These are phyloP conservation scores for Coemansia interrupta DNA, from an alignment of 192 early-diverging fungal genomes.

Conservation along the genomic window DNA sequence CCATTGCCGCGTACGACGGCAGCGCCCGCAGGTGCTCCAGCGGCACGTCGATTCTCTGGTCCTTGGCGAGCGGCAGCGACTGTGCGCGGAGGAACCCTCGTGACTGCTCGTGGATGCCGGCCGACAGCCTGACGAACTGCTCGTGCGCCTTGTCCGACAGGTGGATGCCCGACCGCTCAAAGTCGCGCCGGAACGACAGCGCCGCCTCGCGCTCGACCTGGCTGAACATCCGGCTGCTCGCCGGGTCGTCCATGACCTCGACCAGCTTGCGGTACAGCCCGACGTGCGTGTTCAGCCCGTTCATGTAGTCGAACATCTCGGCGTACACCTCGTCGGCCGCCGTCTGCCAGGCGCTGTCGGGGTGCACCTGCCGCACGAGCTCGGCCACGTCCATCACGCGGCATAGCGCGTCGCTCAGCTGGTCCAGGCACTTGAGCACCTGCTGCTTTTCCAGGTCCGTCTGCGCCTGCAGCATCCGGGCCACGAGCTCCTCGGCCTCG, in stretches of 20 bases:
- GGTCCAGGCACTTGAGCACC: conserved; percentile 85
- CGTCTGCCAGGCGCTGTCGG: conserved; percentile 63
- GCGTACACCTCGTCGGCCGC: conserved; percentile 77
- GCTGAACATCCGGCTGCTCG: conserved; percentile 56
- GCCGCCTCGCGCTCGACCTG: conserved; percentile 75
- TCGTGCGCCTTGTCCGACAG: conserved; percentile 62
- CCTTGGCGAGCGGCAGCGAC: conserved; percentile 11
- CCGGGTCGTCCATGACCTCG: conserved; percentile 59
- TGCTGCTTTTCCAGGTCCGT: conserved; percentile 56
- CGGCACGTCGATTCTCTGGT: conserved; percentile 12
- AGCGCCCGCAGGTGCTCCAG: conserved; percentile 60
- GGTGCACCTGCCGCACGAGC: conserved; percentile 88
- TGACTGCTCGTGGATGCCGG: conserved; percentile 73
- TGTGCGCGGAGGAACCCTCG: conserved; percentile 65
- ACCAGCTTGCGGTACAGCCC: conserved; percentile 76
- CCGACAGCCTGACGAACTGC: conserved; percentile 78
- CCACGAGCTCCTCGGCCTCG: conserved; percentile 36
- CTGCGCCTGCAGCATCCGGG: conserved; percentile 23
- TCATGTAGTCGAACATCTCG: conserved; percentile 78
- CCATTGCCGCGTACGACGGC: conserved; percentile 57
- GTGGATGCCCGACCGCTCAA: conserved; percentile 94
- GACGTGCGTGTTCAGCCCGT: conserved; percentile 88
- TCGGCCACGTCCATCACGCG: conserved; percentile 89
- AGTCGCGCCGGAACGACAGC: conserved; percentile 79
- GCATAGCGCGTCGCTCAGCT: conserved; percentile 84